Base-by-base conservation (phyloP, 2,329 filamentous ascomycete genomes). In the Diaporthe capsici region DNA sequence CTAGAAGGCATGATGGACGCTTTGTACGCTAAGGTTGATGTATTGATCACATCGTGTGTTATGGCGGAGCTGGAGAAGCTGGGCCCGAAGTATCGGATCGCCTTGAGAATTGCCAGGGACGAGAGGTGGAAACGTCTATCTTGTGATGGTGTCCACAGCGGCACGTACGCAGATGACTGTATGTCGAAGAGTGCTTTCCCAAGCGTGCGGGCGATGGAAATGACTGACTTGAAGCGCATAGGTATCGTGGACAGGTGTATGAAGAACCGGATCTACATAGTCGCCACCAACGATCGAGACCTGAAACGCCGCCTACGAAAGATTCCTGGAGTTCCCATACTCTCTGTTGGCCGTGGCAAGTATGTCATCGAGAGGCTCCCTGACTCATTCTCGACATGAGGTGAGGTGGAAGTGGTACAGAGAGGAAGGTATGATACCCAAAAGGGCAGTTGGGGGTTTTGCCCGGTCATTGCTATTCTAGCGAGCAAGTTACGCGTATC, bases 311-410 rank as follows among this genome's bases (percentile, higher is more conserved):
- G 96, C 75, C 89, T 98, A 80, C 89, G 96, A 78, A 98, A 98
- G 86, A 84, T 88, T 58, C 85, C 86, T 55, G 88, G 89, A 84
- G 92, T 94, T 75, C 93, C 93, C 37, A 91, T 94, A 80, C 90
- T 98, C 88, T 95, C 92, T 81, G 95, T 97, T 39, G 94, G 94
- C 8, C 91, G 94, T 81, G 95, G 94, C 61, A 98, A 98, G 85
- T 98, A 98, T 85, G 93, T 96, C 65, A 97, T 99, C 81, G 97
- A 98, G 88, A 91, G 96, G 80, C 85, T 98, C 77, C 96, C 96
- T 7, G 94, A 95, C 84, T 95, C 94, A 51, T 94, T 94, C 47
- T 93, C 95, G 79, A 91, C 88, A 74, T 90, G 81, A 81, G 67
- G 74, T 90, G 81, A 81, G 67, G 22, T 25, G 49, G 47, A 25